phyloP scores from a whole-genome alignment of 768 basidiomycete species.

The Mrakia gelida region DNA sequence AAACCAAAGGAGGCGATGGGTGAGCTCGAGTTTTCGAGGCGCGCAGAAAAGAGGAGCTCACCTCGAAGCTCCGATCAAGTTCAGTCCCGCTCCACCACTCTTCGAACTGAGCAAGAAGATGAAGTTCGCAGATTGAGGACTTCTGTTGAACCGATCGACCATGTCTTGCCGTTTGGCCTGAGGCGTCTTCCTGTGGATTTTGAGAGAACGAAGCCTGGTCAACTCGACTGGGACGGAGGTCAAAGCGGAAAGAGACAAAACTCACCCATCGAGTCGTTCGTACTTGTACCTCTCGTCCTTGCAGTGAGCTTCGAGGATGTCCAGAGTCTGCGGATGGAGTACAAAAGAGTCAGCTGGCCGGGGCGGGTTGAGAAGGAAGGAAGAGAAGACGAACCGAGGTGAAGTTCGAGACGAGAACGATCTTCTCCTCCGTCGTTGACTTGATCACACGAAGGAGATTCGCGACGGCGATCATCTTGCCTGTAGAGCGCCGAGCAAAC shows the following conservation, averaged over 20 bases:
- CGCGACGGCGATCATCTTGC: constrained; percentile 67
- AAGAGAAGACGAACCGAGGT: constrained; percentile 47
- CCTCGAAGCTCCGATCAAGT: constrained; percentile 64
- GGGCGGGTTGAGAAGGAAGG: not conserved
- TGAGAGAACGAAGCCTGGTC: not conserved
- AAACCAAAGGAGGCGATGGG: constrained; percentile 38
- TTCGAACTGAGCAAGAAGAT: constrained; percentile 91
- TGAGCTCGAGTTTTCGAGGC: constrained; percentile 64
- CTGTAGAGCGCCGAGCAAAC: constrained; percentile 46
- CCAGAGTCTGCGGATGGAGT: constrained; percentile 58
- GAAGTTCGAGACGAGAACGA: constrained; percentile 86
- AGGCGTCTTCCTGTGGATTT: constrained; percentile 35
- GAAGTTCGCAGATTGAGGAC: constrained; percentile 40
- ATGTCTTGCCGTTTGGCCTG: constrained; percentile 70
- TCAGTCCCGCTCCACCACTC: constrained; percentile 91
- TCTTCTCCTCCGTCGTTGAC: constrained; percentile 83
- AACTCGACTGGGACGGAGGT: constrained; percentile 57
- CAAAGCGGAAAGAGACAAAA: not conserved
- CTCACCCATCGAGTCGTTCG: constrained; percentile 81
- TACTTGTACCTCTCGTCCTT: constrained; percentile 68
- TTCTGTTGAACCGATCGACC: constrained; percentile 54
- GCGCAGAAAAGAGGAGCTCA: constrained; percentile 36
- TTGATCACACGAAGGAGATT: constrained; percentile 57
- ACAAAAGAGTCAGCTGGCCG: not conserved
- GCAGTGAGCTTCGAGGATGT: constrained; percentile 84